phyloP scores from a whole-genome alignment of 1,139 yeast genomes.

The Kodamaea derodonti region DNA sequence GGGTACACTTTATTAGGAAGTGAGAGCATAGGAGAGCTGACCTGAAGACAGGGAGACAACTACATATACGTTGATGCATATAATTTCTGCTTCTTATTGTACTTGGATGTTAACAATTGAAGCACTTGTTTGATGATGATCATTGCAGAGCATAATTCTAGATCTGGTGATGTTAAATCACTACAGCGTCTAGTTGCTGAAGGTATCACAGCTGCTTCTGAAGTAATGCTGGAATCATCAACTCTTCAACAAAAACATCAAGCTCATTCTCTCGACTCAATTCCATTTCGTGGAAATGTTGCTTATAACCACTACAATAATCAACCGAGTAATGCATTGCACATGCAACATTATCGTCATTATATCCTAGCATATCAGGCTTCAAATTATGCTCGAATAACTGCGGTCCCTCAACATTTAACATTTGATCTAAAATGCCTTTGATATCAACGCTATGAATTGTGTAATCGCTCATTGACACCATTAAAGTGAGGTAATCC shows the following conservation, averaged over 20 bases:
- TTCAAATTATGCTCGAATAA: slow-evolving; percentile 1
- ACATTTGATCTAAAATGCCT: slow-evolving; percentile 24
- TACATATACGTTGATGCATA: too few relatives aligned
- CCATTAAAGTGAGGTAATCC: slow-evolving; percentile 30
- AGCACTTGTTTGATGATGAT: too few relatives aligned
- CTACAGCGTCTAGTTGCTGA: too few relatives aligned
- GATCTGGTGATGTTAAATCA: too few relatives aligned
- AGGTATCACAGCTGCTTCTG: too few relatives aligned
- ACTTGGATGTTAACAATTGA: too few relatives aligned
- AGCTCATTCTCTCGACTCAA: neutral
- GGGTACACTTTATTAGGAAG: too few relatives aligned
- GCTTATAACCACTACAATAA: slow-evolving; percentile 20
- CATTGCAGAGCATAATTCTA: too few relatives aligned
- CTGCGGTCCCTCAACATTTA: slow-evolving; percentile 10
- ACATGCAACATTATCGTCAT: slow-evolving; percentile 30
- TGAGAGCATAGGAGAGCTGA: too few relatives aligned
- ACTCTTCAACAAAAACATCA: slow-evolving; percentile 1
- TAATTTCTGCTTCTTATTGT: too few relatives aligned
- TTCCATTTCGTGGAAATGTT: slow-evolving; percentile 10
- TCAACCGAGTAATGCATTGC: slow-evolving; percentile 24
- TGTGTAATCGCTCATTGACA: slow-evolving; percentile 35
- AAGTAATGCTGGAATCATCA: slow-evolving; percentile 2
- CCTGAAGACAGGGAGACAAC: too few relatives aligned
- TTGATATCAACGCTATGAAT: slow-evolving; percentile 30
- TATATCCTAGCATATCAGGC: slow-evolving; percentile 16